A percentile compares a stretch with the other conserved stretches of the same genome.
Conservation (phyloP, 192 early-diverging fungal species). For the Cetraspora pellucida region DNA sequence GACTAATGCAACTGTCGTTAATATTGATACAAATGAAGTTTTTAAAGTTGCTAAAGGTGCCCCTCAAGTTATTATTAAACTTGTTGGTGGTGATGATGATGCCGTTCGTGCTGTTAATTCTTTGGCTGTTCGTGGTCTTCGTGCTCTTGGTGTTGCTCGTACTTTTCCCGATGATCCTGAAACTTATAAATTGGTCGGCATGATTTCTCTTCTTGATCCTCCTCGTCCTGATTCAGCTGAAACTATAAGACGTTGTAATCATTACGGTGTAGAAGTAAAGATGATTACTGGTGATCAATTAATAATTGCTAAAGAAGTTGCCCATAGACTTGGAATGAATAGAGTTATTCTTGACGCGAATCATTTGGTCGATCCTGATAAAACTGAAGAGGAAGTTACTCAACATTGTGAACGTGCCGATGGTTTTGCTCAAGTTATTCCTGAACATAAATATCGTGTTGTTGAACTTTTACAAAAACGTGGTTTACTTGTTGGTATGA, state of each 20-base stretch:
- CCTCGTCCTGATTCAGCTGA: constrained; percentile 86
- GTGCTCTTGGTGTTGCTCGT: constrained; percentile 91
- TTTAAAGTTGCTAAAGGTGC: constrained; percentile 95
- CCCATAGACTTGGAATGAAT: constrained; percentile 87
- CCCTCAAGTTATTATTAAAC: constrained; percentile 86
- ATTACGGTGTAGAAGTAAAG: constrained; percentile 90
- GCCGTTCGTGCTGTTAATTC: constrained; percentile 81
- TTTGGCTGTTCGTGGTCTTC: constrained; percentile 81
- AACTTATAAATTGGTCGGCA: constrained; percentile 80
- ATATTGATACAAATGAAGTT: constrained; percentile 75
- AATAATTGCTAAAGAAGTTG: constrained; percentile 93
- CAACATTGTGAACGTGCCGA: constrained; percentile 85
- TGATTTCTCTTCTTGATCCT: constrained; percentile 91
- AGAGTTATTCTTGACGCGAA: constrained; percentile 88
- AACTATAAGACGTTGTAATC: constrained; percentile 82
- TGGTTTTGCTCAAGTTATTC: constrained; percentile 97
- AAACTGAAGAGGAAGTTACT: constrained; percentile 79
- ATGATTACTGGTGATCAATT: constrained; percentile 97
- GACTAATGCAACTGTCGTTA: constrained; percentile 84
- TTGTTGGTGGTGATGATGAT: constrained; percentile 81
- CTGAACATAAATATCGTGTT: constrained; percentile 98
- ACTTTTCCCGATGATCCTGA: constrained; percentile 68
- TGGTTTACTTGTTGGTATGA: constrained; percentile 89
- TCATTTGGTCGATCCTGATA: constrained; percentile 77
- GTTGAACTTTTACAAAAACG: constrained; percentile 92